Percentiles rank a stretch among this genome's conserved stretches.
Conservation (phyloP, 2,329 filamentous ascomycete species). For the Aspergillus sp. region DNA sequence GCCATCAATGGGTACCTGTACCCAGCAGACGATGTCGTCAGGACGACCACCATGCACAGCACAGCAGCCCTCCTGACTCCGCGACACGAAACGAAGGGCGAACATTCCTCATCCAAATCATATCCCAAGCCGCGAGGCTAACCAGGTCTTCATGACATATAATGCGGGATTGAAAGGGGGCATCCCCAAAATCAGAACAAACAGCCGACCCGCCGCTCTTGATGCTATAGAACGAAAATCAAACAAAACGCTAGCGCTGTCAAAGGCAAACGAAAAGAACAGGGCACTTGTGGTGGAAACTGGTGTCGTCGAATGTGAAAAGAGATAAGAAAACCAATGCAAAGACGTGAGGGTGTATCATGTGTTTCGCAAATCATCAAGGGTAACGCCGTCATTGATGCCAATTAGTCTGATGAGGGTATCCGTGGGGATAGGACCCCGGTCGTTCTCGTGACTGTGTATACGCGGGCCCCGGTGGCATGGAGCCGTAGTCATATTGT, state of each 20-base stretch:
- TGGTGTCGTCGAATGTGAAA: slow-evolving; percentile 34
- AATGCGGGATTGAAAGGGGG: slow-evolving; percentile 43
- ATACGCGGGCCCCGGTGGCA: slow-evolving; percentile 44
- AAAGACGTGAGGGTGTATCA: slow-evolving; percentile 44
- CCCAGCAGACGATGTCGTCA: not conserved
- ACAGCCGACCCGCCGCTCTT: slow-evolving; percentile 52
- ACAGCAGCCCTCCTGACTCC: not conserved
- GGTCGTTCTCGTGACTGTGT: slow-evolving; percentile 40
- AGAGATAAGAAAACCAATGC: slow-evolving; percentile 36
- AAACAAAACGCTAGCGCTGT: slow-evolving; percentile 40
- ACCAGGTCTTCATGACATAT: slow-evolving; percentile 53
- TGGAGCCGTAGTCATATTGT: slow-evolving; percentile 17
- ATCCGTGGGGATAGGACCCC: slow-evolving; percentile 41
- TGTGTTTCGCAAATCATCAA: slow-evolving; percentile 48
- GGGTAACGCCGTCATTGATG: slow-evolving; percentile 58
- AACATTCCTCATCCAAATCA: slow-evolving; percentile 46
- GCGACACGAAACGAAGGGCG: slow-evolving; percentile 37
- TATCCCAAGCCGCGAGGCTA: slow-evolving; percentile 52
- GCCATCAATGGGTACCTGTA: slow-evolving; percentile 23
- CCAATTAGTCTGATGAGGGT: slow-evolving; percentile 48
- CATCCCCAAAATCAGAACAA: slow-evolving; percentile 40
- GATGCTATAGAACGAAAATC: slow-evolving; percentile 42
- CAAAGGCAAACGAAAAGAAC: slow-evolving; percentile 11
- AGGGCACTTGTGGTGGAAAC: slow-evolving; percentile 24
- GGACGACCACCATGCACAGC: slow-evolving; percentile 2